These are phyloP conservation scores for Populus euphratica DNA, from an alignment of 345 rosid genomes.

Conservation along the genomic window DNA sequence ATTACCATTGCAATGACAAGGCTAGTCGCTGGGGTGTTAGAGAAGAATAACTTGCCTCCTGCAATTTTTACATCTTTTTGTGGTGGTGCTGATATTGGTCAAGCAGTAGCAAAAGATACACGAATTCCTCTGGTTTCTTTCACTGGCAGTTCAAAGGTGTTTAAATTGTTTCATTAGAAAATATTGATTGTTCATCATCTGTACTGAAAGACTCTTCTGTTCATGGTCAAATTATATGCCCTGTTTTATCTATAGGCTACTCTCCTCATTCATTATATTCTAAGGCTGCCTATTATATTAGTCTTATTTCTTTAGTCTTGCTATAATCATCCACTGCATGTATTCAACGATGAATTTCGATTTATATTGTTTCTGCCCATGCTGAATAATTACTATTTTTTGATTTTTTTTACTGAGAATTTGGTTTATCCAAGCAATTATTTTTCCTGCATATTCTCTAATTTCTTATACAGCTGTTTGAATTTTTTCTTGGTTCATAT, in stretches of 20 bases:
- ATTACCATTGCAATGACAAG: slow-evolving; percentile 90
- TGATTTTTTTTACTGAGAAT: not conserved
- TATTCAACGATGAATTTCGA: not conserved
- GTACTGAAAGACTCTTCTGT: not conserved
- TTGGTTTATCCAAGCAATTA: not conserved
- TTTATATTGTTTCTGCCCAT: not conserved
- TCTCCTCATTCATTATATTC: not conserved
- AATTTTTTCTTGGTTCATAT: not conserved
- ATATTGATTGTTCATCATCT: not conserved
- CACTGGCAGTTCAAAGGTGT: slow-evolving; percentile 93
- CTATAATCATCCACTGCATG: not conserved
- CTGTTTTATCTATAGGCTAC: not conserved
- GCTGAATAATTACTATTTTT: not conserved
- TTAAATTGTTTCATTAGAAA: not conserved
- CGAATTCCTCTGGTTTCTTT: slow-evolving; percentile 85
- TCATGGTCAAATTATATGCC: not conserved
- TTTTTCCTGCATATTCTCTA: not conserved
- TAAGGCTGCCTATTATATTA: not conserved
- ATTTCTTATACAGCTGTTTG: not conserved
- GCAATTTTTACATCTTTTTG: slow-evolving; percentile 92
- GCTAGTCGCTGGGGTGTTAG: slow-evolving; percentile 74
- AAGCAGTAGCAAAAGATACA: slow-evolving; percentile 78
- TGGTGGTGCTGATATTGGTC: slow-evolving; percentile 93
- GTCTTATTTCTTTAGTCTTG: not conserved
- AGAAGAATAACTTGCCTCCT: slow-evolving; percentile 82